These are phyloP conservation scores for Pestalotiopsis sp. DNA, from an alignment of 2,329 filamentous ascomycete species.

Conservation along the genomic window DNA sequence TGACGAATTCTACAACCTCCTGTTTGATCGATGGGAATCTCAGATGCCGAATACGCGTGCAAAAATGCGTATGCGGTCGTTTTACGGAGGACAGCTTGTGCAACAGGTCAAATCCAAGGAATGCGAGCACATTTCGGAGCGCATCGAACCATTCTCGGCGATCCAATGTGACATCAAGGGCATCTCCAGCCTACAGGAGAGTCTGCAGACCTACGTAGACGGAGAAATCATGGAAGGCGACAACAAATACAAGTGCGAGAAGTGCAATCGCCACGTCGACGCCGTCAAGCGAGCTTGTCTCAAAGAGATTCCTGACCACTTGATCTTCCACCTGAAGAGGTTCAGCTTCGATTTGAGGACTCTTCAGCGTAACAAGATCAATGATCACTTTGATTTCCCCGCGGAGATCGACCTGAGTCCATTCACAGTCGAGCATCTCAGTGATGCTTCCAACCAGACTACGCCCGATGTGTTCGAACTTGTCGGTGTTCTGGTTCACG, in stretches of 20 bases:
- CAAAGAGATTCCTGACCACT: constrained; percentile 88
- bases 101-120: constrained; percentile 96
- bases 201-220: constrained; percentile 91
- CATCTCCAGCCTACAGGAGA: constrained; percentile 80
- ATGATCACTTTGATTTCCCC: constrained; percentile 92
- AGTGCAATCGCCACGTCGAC: constrained; percentile 85
- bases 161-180: constrained; percentile 97
- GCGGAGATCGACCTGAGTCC: constrained; percentile 80
- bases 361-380: constrained; percentile 86
- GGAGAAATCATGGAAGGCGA: constrained; percentile 97
- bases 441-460: constrained; percentile 55
- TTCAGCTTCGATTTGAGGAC: constrained; percentile 81
- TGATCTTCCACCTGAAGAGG: constrained; percentile 93
- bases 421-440: constrained; percentile 86
- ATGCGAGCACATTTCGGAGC: constrained; percentile 90
- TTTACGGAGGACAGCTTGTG: constrained; percentile 89
- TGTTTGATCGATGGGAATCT: constrained; percentile 89
- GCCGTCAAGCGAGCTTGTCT: constrained; percentile 91
- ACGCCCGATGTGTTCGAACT: constrained; percentile 84
- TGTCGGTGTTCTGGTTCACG: constrained; percentile 92
- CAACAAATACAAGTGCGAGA: constrained; percentile 97
- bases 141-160: constrained; percentile 87
- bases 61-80: constrained; percentile 74
- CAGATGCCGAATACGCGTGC: constrained; percentile 70
- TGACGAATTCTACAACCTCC: constrained; percentile 93